A percentile compares a stretch with the other conserved stretches of the same genome.
Evolutionary conservation across 768 basidiomycete species (phyloP).

Genomic region (Kwoniella bestiolae): DNA sequence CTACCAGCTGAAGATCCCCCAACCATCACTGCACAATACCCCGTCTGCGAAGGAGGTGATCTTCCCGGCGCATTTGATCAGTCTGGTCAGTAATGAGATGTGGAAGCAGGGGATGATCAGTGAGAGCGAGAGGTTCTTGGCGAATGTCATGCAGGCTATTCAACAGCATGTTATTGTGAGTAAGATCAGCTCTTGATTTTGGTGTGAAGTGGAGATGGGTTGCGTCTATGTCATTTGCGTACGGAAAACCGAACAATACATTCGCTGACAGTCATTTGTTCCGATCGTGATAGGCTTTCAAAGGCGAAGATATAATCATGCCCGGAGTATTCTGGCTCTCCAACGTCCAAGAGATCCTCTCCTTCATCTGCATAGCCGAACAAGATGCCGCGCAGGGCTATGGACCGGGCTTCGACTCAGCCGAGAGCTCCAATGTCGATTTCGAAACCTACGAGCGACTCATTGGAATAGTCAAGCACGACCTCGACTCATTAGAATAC

Average conservation of each 20-base stretch:
- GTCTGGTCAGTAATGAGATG: slow-evolving; percentile 99
- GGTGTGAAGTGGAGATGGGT: background rate
- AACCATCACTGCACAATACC: slow-evolving; percentile 84
- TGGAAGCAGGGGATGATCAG: slow-evolving; percentile 98
- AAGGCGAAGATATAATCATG: slow-evolving; percentile 89
- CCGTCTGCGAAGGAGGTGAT: slow-evolving; percentile 96
- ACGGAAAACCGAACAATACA: background rate
- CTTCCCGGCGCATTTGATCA: slow-evolving; percentile 98
- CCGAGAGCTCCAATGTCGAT: slow-evolving; percentile 61
- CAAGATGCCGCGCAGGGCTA: slow-evolving; percentile 98
- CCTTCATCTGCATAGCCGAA: slow-evolving; percentile 98
- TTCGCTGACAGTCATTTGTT: background rate
- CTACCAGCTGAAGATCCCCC: slow-evolving; percentile 88
- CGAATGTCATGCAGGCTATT: slow-evolving; percentile 97
- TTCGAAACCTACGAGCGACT: slow-evolving; percentile 92
- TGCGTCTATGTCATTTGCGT: no score
- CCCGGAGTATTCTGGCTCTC: slow-evolving; percentile 99
- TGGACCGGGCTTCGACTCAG: slow-evolving; percentile 84
- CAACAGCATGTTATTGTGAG: slow-evolving; percentile 97
- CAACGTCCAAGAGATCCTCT: slow-evolving; percentile 98
- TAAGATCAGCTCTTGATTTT: slow-evolving; percentile 20
- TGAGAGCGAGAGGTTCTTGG: slow-evolving; percentile 96
- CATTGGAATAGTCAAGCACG: slow-evolving; percentile 97
- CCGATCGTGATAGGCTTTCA: slow-evolving; percentile 62
- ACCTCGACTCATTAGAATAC: slow-evolving; percentile 96